Evolutionary conservation across 148 eudicot genomes (phyloP), one percentile per base, ranked within the genome.

Genomic region (Spergularia marina): DNA sequence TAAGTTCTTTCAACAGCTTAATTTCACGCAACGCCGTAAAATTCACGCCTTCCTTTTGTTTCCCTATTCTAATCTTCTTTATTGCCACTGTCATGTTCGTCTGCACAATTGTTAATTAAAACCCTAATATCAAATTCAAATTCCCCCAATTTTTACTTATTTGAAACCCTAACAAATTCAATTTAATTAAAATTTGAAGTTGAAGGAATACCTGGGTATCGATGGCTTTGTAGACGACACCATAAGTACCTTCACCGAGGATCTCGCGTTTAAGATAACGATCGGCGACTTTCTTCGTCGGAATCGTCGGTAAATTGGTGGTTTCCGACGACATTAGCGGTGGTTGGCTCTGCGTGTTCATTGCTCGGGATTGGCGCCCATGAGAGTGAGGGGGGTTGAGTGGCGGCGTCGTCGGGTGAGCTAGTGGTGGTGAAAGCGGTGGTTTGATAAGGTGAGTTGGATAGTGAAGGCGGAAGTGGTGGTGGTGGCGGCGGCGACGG

Each of bases 11-110:
- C 82, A 95, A 82, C 85, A 95, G 72, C 72, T 95, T 95, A 70
- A 95, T 92, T 86, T 95, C 98, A 78, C 98, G 83, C 15, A 95
- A 83, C 10, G 98, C 98, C 34, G 98, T 95, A 55, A 95, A 92
- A 77, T 95, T 95, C 47, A 92, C 97, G 76, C 98, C 98, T 90
- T 95, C 98, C 90, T 92, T 95, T 84, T 92, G 98, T 81, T 91
- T 95, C 65, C 98, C 98, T 44, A 95, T 85, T 49, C 97, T 93
- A 79, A 95, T 95, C 79, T 95, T 95, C 88, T 95, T 95, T 30
- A 95, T 95, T 18, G 98, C 98, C 78, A 95, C 98, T 17, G 90
- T 86, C 76, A 84, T 88, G 65, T 87, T 87, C 0, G 96, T 92
- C 98, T 95, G 89, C 86, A 72, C 40, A 82, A 68, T 23, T 23